phyloP scores from a whole-genome alignment of 2,329 filamentous ascomycete species.

The Trichoderma pleuroti region DNA sequence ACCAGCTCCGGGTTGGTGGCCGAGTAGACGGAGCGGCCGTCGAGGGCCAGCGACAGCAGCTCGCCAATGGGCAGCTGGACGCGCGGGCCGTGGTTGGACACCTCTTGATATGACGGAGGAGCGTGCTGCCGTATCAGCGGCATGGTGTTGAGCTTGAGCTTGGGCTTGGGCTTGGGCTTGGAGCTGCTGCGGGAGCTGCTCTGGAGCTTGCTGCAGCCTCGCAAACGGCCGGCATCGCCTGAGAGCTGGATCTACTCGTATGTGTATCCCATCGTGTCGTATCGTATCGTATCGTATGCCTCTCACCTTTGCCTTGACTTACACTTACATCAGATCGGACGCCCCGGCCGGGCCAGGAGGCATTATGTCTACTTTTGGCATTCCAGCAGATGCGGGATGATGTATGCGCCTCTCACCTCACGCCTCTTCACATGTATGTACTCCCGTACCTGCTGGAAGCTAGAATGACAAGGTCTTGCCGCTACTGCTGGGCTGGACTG shows the following conservation, averaged over 20 bases:
- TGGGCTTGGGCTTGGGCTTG: not conserved
- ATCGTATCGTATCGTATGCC: too few relatives aligned
- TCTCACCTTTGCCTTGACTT: too few relatives aligned
- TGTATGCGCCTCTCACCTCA: not conserved
- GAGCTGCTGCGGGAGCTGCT: conserved; percentile 2
- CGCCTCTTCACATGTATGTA: not conserved
- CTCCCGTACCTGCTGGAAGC: not conserved
- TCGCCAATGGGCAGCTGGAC: conserved; percentile 14
- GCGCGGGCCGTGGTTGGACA: conserved; percentile 6
- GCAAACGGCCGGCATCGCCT: conserved; percentile 5
- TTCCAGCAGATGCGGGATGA: not conserved
- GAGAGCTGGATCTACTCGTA: too few relatives aligned
- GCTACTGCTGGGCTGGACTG: not conserved
- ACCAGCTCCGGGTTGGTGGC: conserved; percentile 11
- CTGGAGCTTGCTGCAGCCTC: not conserved
- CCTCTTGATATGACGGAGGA: conserved; percentile 13
- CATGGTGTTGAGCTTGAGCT: not conserved
- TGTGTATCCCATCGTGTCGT: too few relatives aligned
- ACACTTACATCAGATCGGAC: conserved; percentile 3
- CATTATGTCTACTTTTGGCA: conserved; percentile 8
- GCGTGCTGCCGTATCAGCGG: conserved; percentile 8
- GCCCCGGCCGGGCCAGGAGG: conserved; percentile 8
- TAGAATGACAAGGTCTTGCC: not conserved
- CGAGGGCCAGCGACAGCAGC: not conserved
- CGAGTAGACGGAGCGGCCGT: conserved; percentile 6